Evolutionary conservation across 768 basidiomycete species (phyloP), one percentile per base, ranked within the genome.

Genomic region (Boletus rubescentipes): DNA sequence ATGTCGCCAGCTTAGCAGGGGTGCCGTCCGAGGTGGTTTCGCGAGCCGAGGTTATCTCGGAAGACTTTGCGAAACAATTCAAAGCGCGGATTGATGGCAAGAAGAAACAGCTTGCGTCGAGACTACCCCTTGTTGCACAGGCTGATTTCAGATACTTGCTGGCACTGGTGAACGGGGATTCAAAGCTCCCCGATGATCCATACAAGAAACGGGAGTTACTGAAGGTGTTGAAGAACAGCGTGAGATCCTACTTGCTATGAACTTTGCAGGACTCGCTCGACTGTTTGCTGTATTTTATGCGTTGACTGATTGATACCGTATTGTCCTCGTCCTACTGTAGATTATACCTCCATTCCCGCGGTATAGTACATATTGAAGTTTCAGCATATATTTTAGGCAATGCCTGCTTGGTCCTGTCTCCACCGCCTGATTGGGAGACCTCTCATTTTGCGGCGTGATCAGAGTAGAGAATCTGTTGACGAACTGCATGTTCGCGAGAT

Each of bases 1-100:
- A 96, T 65, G 96, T 98, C 39, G 97, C 97, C 29, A 90, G 87
- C 61, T 80, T 99, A 41, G 97, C 96, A 4, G 97, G 96, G 6
- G 93, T 98, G 0, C 93, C 94, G 2, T 67, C 79, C 14, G 77
- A 81, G 9, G 91, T 99, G 15, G 93, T 99, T 37, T 79, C 88
- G 55, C 84, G 97, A 4, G 97, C 97, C 5, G 93, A 94, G 59
- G 70, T 82, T 23, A 83, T 98, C 43, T 97, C 95, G 14, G 82
- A 82, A 49, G 86, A 91, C 63, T 95, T 95, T 66, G 91, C 93
- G 1, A 75, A 83, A 59, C 84, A 94, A 62, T 98, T 98, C 78
- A 89, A 87, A 62, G 87, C 86, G 61, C 82, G 85, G 58, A 73
- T 91, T 48, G 81, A 90, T 63, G 77, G 80, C 56, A 75, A 89